Evolutionary conservation across 805 yeast species (phyloP).

Genomic region (Lachancea quebecensis): DNA sequence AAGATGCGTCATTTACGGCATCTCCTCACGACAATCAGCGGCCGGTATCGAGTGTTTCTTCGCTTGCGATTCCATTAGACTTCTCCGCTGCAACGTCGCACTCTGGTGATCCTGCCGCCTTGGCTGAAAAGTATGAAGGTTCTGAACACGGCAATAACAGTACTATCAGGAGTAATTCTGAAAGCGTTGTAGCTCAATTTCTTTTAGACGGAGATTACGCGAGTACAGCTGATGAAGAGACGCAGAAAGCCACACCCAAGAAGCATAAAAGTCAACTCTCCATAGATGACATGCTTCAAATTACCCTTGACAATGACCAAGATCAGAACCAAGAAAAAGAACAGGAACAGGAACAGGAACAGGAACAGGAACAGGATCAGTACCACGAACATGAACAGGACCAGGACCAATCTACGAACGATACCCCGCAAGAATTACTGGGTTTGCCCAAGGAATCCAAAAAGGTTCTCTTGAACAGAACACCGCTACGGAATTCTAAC

Average conservation of each 20-base stretch:
- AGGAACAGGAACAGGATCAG: not conserved
- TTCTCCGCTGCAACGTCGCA: constrained; percentile 8
- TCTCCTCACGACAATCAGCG: not conserved
- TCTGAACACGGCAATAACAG: constrained; percentile 1
- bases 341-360: too few relatives aligned
- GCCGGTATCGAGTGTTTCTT: constrained; percentile 2
- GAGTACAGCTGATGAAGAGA: constrained; percentile 5
- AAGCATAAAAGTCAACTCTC: constrained; percentile 6
- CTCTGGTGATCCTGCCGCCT: constrained; percentile 1
- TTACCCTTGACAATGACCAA: constrained; percentile 17
- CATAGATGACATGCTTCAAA: constrained; percentile 21
- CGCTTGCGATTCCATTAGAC: constrained; percentile 10
- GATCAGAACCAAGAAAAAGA: constrained; percentile 1
- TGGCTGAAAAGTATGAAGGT: not conserved
- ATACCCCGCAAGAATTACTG: not conserved
- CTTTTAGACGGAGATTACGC: constrained; percentile 13
- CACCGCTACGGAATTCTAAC: constrained; percentile 20
- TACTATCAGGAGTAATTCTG: constrained; percentile 10
- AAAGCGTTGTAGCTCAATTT: constrained; percentile 22
- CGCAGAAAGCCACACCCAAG: not conserved
- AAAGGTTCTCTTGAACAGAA: constrained; percentile 14
- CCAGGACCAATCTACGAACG: not conserved
- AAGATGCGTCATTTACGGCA: not conserved
- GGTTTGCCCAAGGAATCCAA: constrained; percentile 1
- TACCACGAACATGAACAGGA: not conserved